Evolutionary conservation across 371 early-diverging fungal species (phyloP).

Genomic region (Amoeboaphelidium protococcarum): DNA sequence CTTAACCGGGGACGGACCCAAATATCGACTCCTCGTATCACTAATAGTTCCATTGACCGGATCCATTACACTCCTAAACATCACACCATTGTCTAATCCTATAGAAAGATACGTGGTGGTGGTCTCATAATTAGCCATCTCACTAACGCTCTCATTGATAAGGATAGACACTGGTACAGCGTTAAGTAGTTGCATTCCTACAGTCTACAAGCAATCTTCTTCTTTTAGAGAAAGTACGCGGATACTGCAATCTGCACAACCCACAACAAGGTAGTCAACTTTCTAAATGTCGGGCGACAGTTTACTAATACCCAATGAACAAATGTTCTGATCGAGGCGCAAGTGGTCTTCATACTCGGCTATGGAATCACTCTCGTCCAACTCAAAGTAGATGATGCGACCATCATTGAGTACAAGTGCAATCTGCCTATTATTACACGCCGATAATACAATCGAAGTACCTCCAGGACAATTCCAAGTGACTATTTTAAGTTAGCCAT

Average conservation of each 20-base stretch:
- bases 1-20: constrained; percentile 60
- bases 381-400: constrained; percentile 75
- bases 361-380: constrained; percentile 54
- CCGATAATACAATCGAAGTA: constrained; percentile 33
- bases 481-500: constrained; percentile 65
- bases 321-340: constrained; percentile 38
- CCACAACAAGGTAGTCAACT: constrained; percentile 69
- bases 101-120: constrained; percentile 25
- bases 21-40: constrained; percentile 59
- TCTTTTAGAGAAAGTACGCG: constrained; percentile 64
- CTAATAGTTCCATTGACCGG: constrained; percentile 50
- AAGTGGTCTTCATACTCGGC: constrained; percentile 66
- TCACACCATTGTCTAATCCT: constrained; percentile 67
- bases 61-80: constrained; percentile 63
- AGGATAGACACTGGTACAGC: constrained; percentile 27
- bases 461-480: constrained; percentile 68
- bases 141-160: constrained; percentile 48
- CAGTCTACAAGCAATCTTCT: constrained; percentile 37
- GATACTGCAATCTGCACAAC: constrained; percentile 73
- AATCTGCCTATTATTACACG: constrained; percentile 55
- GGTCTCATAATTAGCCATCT: constrained; percentile 9
- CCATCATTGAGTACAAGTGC: constrained; percentile 54
- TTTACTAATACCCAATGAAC: constrained; percentile 45
- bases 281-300: too few species aligned
- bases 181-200: constrained; percentile 47